A percentile compares a stretch with the other conserved stretches of the same genome.
Conservation (phyloP, 352 stramenopile genomes). For the Phytophthora macrochlamydospora region DNA sequence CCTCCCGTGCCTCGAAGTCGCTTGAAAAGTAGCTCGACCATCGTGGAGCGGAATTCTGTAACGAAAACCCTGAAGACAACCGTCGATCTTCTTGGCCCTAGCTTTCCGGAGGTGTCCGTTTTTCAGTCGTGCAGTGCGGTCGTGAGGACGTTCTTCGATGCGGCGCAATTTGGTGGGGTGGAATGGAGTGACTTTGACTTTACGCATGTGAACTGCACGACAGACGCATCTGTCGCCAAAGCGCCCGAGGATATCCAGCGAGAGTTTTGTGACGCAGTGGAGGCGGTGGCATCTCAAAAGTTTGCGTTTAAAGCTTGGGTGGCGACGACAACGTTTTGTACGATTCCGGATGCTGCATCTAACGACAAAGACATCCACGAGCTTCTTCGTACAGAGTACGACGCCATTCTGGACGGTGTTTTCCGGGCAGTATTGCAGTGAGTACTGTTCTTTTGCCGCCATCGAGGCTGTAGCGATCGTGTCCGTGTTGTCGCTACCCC, state of each 20-base stretch:
- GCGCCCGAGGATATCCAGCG: conserved; percentile 32
- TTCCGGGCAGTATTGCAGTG: conserved; percentile 52
- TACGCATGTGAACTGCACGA: conserved; percentile 43
- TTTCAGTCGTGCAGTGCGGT: conserved; percentile 52
- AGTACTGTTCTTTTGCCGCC: conserved; percentile 62
- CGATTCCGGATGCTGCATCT: conserved; percentile 25
- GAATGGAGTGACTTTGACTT: conserved; percentile 86
- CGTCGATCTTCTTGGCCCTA: background rate
- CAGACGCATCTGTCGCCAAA: conserved; percentile 22
- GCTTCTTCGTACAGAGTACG: conserved; percentile 30
- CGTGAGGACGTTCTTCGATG: conserved; percentile 46
- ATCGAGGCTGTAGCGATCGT: conserved; percentile 42
- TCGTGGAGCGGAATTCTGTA: conserved; percentile 1
- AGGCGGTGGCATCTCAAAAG: conserved; percentile 50
- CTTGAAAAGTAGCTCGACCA: conserved; percentile 12
- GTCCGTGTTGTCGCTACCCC: background rate
- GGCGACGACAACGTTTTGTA: conserved; percentile 42
- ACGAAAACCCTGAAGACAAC: conserved; percentile 1
- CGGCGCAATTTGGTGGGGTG: conserved; percentile 46
- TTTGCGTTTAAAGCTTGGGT: conserved; percentile 73
- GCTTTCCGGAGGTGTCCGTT: conserved; percentile 21
- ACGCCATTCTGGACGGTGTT: conserved; percentile 35
- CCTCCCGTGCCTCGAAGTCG: conserved; percentile 2
- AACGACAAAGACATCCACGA: conserved; percentile 5
- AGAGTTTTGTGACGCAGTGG: conserved; percentile 40